These are phyloP conservation scores for Talaromyces sp. DNA, from an alignment of 2,329 filamentous ascomycete genomes.

Conservation along the genomic window DNA sequence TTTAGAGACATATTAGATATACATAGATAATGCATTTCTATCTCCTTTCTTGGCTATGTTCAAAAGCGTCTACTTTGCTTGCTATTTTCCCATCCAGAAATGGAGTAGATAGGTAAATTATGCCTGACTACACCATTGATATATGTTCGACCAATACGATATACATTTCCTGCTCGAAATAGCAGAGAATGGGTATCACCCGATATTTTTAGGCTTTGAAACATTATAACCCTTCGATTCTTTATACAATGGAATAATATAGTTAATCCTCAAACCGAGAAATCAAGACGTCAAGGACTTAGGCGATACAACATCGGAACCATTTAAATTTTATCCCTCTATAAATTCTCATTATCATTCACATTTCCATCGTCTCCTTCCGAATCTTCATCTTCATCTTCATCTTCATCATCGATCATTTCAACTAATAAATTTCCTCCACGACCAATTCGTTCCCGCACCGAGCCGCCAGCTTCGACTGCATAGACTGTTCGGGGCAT, in stretches of 20 bases:
- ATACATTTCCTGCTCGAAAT: too few relatives aligned
- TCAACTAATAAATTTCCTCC: conserved; percentile 91
- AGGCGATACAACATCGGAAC: neutral
- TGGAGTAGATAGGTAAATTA: too few relatives aligned
- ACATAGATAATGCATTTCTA: neutral
- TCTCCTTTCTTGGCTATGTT: neutral
- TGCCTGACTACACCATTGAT: neutral
- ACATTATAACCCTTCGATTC: too few relatives aligned
- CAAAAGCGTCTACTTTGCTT: neutral
- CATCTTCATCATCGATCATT: conserved; percentile 52
- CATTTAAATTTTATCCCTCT: neutral
- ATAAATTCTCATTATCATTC: conserved; percentile 6
- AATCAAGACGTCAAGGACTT: neutral
- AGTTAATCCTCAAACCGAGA: neutral
- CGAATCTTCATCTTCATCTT: conserved; percentile 52
- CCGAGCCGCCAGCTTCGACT: conserved; percentile 58
- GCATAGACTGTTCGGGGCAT: conserved; percentile 80
- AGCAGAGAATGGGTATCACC: too few relatives aligned
- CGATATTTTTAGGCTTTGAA: too few relatives aligned
- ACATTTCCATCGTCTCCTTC: conserved; percentile 33
- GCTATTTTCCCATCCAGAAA: neutral
- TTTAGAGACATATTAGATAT: neutral
- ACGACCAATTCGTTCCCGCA: conserved; percentile 69
- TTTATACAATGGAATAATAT: too few relatives aligned
- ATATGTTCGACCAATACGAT: too few relatives aligned